Evolutionary conservation across 2,329 filamentous ascomycete species (phyloP), one percentile per base, ranked within the genome.

Genomic region (Colletotrichum magnum): DNA sequence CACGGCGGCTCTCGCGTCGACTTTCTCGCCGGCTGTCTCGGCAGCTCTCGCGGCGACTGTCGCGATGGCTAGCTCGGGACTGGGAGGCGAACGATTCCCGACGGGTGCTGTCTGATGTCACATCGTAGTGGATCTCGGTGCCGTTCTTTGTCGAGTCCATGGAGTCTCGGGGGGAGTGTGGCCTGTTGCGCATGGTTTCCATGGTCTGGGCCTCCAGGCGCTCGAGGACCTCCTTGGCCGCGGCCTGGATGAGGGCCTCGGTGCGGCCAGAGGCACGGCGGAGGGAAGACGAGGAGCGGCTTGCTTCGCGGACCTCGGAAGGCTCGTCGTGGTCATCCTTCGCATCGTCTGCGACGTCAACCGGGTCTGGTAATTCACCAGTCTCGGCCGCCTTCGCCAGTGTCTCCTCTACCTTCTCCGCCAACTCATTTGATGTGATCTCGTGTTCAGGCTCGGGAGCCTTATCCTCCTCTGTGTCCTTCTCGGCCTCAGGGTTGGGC

Each of bases 161-260:
- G 0, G 67, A 69, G 9, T 61, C 62, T 6, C 64, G 62, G 5
- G 62, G 56, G 1, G 67, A 65, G 2, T 69, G 61, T 4, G 66
- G 61, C 13, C 57, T 66, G 51, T 76, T 74, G 47, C 77, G 79
- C 15, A 80, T 58, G 3, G 26, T 69, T 41, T 50, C 56, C 58
- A 57, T 72, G n/a, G 52, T 70, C 21, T 82, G 78, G 43, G 79
- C 74, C 63, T 85, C 83, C 16, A 87, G 82, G 48, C 82, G 83
- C 2, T 81, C 83, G 10, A 88, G 80, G 15, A 88, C 85, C 24
- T 84, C 84, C 58, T 83, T 79, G 1, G 86, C 86, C 0, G 86
- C 86, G 26, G 83, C 83, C 39, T 87, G 85, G 68, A 89, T 88
- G 43, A 87, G 78, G 6, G 84, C 86, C 72, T 88, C 85, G 2